Evolutionary conservation across 768 basidiomycete species (phyloP).

Genomic region (Tulasnella calospora): DNA sequence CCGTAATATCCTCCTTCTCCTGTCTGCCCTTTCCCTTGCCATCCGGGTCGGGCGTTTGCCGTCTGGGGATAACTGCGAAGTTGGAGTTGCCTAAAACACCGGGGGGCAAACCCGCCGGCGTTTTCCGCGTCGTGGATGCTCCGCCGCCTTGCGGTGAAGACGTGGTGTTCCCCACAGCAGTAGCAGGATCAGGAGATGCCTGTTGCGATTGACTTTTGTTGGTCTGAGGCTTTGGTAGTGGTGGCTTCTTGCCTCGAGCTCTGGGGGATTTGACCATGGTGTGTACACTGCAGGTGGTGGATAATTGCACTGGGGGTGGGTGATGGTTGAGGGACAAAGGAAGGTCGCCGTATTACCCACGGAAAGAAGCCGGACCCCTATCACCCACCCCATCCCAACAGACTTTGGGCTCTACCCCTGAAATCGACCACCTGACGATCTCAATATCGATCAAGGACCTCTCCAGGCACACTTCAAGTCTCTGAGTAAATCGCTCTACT

Average conservation of each 20-base stretch:
- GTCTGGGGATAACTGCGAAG: neutral
- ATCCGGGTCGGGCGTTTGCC: neutral
- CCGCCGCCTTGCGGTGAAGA: neutral
- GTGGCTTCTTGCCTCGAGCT: conserved; percentile 16
- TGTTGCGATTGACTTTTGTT: neutral
- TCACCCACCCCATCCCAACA: neutral
- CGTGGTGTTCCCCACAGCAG: neutral
- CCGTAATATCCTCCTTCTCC: neutral
- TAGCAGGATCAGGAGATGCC: neutral
- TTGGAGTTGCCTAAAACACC: neutral
- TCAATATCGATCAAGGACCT: no score
- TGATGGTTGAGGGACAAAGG: neutral
- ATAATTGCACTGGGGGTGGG: neutral
- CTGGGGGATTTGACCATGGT: conserved; percentile 19
- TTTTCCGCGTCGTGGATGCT: neutral
- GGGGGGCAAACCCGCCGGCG: neutral
- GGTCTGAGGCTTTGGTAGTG: neutral
- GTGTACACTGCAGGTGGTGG: neutral
- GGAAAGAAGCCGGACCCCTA: neutral
- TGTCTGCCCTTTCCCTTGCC: neutral
- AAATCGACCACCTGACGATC: no score
- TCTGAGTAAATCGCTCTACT: no score
- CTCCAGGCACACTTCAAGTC: no score
- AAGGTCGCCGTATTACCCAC: neutral
- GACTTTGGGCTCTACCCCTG: no score